Base-by-base conservation (phyloP, 495 filamentous ascomycete genomes). In the Entonaema liquescens region DNA sequence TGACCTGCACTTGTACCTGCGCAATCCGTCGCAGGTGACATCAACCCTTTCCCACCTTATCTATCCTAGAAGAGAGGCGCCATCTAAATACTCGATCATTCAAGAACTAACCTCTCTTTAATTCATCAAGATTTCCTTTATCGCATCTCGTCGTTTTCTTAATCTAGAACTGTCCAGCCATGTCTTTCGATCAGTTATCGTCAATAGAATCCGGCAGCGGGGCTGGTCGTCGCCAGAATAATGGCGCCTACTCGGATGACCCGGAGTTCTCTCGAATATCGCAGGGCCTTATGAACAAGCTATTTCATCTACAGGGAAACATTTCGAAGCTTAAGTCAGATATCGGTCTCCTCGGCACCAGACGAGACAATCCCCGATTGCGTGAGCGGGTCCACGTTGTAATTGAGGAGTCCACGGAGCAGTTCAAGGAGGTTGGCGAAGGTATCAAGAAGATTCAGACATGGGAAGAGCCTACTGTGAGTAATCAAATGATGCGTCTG, bases 391-490 rank as follows among this genome's bases (percentile, higher is more conserved):
- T 98, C 26, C 92, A 93, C 70, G 89, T 90, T 68, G 82, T 95
- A 3, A 85, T 98, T 7, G 91, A 96, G 66, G 93, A 98, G 80
- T 92, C 93, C 33, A 88, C 91, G 17, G 83, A 87, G 26, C 86
- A 88, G n/a, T 98, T 98, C 84, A 97, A 97, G 79, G 92, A 95
- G 25, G 90, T 95, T 21, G 94, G 92, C 56, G 95, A 98, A 75
- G 93, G 92, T 8, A 86, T 98, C 64, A 97, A 98, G 88, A 95
- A 91, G 81, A 85, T 97, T 35, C 89, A 94, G 76, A 87, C 86
- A 5, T 98, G 96, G 96, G 91, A 93, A 71, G 92, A 98, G 75
- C 87, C 97, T 17, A 94, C 93, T 73, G 94, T 97, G 88, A 63
- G 91, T 83, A 62, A 40, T 13, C 15, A 50, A 2, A 35, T 6